phyloP scores from a whole-genome alignment of 768 basidiomycete genomes.

The Amanita rubescens region DNA sequence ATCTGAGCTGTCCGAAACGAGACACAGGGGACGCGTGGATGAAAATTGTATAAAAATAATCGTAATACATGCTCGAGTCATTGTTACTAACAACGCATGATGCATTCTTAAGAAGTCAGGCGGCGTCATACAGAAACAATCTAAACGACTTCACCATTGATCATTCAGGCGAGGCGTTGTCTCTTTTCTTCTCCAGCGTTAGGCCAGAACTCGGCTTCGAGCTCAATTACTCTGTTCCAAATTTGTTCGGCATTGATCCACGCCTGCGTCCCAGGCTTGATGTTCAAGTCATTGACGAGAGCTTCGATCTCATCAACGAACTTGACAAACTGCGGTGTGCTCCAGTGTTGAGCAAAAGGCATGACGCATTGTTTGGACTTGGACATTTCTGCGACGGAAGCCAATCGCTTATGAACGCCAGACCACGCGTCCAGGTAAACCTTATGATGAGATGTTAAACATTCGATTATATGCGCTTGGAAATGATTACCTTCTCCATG shows the following conservation, averaged over 20 bases:
- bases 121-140: neutral
- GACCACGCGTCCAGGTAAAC: constrained; percentile 68
- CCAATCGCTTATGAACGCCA: constrained; percentile 26
- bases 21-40: too few relatives aligned
- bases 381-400: constrained; percentile 14
- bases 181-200: constrained; percentile 26
- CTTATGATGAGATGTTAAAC: constrained; percentile 23
- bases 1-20: too few relatives aligned
- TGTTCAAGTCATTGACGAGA: constrained; percentile 38
- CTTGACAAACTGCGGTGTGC: constrained; percentile 37
- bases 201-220: constrained; percentile 60
- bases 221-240: constrained; percentile 51
- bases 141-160: neutral
- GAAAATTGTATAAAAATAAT: too few relatives aligned
- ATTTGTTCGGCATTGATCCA: constrained; percentile 40
- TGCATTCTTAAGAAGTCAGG: neutral
- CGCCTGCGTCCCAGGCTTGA: constrained; percentile 25
- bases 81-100: neutral
- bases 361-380: constrained; percentile 24
- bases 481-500: constrained; percentile 56
- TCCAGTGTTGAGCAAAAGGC: constrained; percentile 62
- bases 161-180: neutral
- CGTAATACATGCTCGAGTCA: neutral
- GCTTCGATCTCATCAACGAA: constrained; percentile 46
- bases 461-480: neutral